Evolutionary conservation across 1,284 basidiomycete genomes (phyloP).

Genomic region (Pseudozyma sp.): DNA sequence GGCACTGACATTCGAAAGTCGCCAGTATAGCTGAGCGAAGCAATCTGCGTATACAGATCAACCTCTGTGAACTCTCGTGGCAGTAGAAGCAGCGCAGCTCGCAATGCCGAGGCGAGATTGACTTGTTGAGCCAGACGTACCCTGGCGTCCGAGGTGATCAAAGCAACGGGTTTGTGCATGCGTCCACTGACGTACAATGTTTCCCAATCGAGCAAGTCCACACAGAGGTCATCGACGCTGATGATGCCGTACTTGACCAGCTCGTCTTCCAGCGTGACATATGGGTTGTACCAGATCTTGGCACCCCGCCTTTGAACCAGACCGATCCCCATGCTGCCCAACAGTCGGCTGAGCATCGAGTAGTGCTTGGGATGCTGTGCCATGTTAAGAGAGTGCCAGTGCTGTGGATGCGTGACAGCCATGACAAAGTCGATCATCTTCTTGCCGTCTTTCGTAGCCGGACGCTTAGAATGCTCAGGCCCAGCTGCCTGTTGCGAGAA

Average conservation of each 20-base stretch:
- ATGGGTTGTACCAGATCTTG: slow-evolving; percentile 79
- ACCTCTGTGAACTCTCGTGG: slow-evolving; percentile 79
- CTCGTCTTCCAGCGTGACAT: slow-evolving; percentile 71
- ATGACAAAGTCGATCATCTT: slow-evolving; percentile 94
- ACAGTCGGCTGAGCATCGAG: slow-evolving; percentile 81
- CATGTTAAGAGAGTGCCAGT: slow-evolving; percentile 96
- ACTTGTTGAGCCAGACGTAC: slow-evolving; percentile 92
- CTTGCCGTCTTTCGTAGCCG: slow-evolving; percentile 49
- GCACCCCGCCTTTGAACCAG: slow-evolving; percentile 83
- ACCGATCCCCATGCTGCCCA: slow-evolving; percentile 83
- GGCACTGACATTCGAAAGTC: slow-evolving; percentile 91
- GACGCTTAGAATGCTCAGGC: slow-evolving; percentile 69
- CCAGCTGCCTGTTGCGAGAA: slow-evolving; percentile 83
- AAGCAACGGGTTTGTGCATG: slow-evolving; percentile 86
- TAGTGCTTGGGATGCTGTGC: slow-evolving; percentile 90
- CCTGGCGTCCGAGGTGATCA: slow-evolving; percentile 76
- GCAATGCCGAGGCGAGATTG: slow-evolving; percentile 89
- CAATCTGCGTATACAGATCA: slow-evolving; percentile 85
- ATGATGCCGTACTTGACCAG: slow-evolving; percentile 98
- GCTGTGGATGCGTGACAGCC: slow-evolving; percentile 87
- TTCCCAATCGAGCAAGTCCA: slow-evolving; percentile 91
- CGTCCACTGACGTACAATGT: slow-evolving; percentile 93
- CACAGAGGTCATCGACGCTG: slow-evolving; percentile 86
- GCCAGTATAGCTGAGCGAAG: slow-evolving; percentile 82
- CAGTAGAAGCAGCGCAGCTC: slow-evolving; percentile 78